Evolutionary conservation across 768 basidiomycete species (phyloP), one percentile per base, ranked within the genome.

Genomic region (Dictyophora rubrovolvata): DNA sequence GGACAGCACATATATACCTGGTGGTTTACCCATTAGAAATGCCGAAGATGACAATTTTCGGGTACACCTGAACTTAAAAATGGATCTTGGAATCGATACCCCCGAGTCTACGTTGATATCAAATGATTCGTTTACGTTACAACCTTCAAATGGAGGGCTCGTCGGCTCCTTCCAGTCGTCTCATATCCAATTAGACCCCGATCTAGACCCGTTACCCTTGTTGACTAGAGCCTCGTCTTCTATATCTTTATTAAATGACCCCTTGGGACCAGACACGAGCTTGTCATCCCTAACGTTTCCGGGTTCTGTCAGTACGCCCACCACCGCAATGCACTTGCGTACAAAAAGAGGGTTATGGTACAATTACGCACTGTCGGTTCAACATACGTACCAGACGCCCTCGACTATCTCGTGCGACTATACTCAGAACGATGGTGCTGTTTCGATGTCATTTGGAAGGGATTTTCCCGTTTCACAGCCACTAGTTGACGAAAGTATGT

Each of bases 141-240:
- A 42, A 42, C n/a, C 42, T 14, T 42, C 42, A n/a, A 12, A 28
- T 28, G 28, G 28, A 7, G 28, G 28, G 4, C 28, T 28, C 28
- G 28, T n/a, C 4, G 10, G 42, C 42, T 47, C 55, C 6, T 56
- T 33, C 22, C 46, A 9, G 18, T 7, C 42, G 11, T 18, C 55
- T 21, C 55, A 56, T 23, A 17, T 56, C 11, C 35, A 47, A 20
- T 33, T 56, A 10, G 55, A 56, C 35, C 55, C 55, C n/a, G 55
- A 56, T 12, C 17, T 56, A 16, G 55, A 56, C 16, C 37, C 42
- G n/a, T 20, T 42, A 33, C 49, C 55, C 21, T 48, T 56, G 18
- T 10, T 54, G 36, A 20, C 42, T 23, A 23, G 55, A 21, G 28
- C 10, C 14, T 56, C 42, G 7, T 20, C 20, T 51, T 20, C 14